phyloP scores from a whole-genome alignment of 129 eudicot species.

The Saposhnikovia divaricata region DNA sequence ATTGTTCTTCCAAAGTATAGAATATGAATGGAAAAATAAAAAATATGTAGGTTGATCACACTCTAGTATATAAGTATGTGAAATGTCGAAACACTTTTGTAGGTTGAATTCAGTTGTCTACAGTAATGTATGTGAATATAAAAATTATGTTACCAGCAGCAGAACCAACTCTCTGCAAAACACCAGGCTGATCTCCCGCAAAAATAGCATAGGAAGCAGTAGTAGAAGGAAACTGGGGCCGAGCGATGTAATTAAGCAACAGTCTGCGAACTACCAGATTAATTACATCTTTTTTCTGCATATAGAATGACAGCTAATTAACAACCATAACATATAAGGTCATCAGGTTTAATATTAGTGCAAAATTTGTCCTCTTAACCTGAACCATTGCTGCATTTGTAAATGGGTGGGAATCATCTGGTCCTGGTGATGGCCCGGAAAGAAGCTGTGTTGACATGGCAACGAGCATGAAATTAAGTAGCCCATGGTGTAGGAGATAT shows the following conservation, averaged over 20 bases:
- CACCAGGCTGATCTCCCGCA: conserved; percentile 74
- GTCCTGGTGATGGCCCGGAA: conserved; percentile 51
- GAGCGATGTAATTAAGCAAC: conserved; percentile 58
- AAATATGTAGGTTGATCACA: not conserved
- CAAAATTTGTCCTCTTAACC: conserved; percentile 30
- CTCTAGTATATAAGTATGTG: not conserved
- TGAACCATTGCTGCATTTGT: conserved; percentile 76
- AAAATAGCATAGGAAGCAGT: conserved; percentile 44
- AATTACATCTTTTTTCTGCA: conserved; percentile 69
- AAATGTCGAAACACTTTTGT: not conserved
- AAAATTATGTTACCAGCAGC: conserved; percentile 56
- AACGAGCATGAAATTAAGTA: conserved; percentile 13
- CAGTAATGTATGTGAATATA: not conserved
- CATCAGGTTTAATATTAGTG: not conserved
- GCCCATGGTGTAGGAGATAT: conserved; percentile 51
- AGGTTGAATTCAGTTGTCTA: not conserved
- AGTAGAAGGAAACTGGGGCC: conserved; percentile 32
- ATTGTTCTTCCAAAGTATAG: not conserved
- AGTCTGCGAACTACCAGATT: conserved; percentile 56
- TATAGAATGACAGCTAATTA: conserved; percentile 1
- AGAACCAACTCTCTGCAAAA: conserved; percentile 82
- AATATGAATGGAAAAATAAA: not conserved
- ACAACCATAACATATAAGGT: not conserved
- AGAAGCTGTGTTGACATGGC: conserved; percentile 17
- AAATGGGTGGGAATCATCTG: conserved; percentile 78